phyloP scores from a whole-genome alignment of 208 protist genomes.

The Angomonas desouzai region DNA sequence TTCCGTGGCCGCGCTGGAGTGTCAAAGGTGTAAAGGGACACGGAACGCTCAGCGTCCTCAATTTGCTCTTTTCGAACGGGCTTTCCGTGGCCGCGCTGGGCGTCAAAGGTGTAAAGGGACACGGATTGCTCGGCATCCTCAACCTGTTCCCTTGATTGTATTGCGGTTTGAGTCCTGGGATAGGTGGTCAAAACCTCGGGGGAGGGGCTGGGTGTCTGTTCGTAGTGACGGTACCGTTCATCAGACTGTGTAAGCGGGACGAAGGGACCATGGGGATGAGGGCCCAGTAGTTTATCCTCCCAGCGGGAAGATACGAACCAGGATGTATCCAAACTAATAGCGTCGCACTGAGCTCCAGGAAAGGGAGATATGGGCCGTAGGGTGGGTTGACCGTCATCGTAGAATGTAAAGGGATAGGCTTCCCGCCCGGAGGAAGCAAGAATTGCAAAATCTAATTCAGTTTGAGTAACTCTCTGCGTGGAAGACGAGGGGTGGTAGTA shows the following conservation, averaged over 20 bases:
- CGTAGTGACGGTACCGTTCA: too few relatives aligned
- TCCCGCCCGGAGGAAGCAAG: too few relatives aligned
- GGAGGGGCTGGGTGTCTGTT: conserved; percentile 11
- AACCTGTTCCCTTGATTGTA: neutral
- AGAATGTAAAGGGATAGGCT: too few relatives aligned
- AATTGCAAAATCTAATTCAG: too few relatives aligned
- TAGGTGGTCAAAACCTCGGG: neutral
- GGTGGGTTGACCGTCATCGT: neutral
- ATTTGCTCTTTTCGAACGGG: neutral
- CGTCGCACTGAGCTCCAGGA: conserved; percentile 12
- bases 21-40: conserved; percentile 5
- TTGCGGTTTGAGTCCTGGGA: neutral
- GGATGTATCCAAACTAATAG: conserved; percentile 18
- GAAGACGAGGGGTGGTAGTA: too few relatives aligned
- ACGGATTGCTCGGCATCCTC: neutral
- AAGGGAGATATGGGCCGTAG: conserved; percentile 1
- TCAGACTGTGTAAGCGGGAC: too few relatives aligned
- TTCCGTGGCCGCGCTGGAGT: too few relatives aligned
- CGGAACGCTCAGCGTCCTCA: neutral
- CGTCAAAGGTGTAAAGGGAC: conserved; percentile 5
- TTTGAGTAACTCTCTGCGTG: too few relatives aligned
- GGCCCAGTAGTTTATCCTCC: conserved; percentile 23
- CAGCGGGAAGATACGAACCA: conserved; percentile 19
- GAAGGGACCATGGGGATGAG: conserved; percentile 9
- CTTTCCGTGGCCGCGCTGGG: too few relatives aligned